These are phyloP conservation scores for Drechslera avenae DNA, from an alignment of 2,329 filamentous ascomycete genomes.

Conservation along the genomic window DNA sequence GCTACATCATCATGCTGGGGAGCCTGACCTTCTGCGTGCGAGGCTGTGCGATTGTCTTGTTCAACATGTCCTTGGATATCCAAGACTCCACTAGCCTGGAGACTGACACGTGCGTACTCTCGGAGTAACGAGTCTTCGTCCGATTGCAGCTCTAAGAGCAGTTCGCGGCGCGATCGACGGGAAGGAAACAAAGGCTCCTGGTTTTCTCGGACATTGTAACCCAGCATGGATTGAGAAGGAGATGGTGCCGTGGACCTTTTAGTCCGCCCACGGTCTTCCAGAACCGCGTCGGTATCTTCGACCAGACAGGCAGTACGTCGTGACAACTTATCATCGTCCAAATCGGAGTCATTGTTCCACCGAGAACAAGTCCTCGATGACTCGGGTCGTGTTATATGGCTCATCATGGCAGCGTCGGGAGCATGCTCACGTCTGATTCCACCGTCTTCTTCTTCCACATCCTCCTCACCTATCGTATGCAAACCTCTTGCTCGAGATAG, in stretches of 20 bases:
- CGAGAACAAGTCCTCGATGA: not conserved
- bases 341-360: too few relatives aligned
- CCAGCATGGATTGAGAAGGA: not conserved
- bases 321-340: not conserved
- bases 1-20: too few relatives aligned
- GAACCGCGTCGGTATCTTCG: not conserved
- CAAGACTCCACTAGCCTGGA: not conserved
- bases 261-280: not conserved
- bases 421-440: not conserved
- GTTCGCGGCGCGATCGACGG: not conserved
- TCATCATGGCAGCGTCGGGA: not conserved
- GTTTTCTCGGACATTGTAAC: not conserved
- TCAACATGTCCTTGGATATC: too few relatives aligned
- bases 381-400: not conserved
- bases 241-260: slow-evolving; percentile 1
- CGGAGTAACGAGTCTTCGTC: slow-evolving; percentile 6
- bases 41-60: too few relatives aligned
- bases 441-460: not conserved
- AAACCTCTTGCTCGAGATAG: not conserved
- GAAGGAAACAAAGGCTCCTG: not conserved
- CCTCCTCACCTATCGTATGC: not conserved
- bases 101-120: slow-evolving; percentile 5
- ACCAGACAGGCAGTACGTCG: not conserved
- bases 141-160: slow-evolving; percentile 5
- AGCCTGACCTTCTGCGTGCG: too few relatives aligned